Percentiles rank a stretch among this genome's conserved stretches.
These are phyloP conservation scores for Botryotinia convoluta DNA, from an alignment of 2,329 filamentous ascomycete species.

Conservation along the genomic window DNA sequence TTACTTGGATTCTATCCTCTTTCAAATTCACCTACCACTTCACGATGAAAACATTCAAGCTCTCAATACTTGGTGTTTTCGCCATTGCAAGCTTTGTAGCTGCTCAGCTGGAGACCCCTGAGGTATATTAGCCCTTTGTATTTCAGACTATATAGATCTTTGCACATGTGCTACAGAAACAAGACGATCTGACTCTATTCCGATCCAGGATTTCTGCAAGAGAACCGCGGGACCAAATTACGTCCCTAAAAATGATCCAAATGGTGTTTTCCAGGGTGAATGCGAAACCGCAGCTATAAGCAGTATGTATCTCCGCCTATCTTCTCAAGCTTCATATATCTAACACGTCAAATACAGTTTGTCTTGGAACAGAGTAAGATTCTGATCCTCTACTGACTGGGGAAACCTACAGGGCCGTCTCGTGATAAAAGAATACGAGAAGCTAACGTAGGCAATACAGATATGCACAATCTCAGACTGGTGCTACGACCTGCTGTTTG, in stretches of 20 bases:
- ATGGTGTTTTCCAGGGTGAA: not conserved
- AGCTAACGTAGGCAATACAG: not conserved
- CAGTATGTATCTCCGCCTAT: not conserved
- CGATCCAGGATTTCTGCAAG: constrained; percentile 11
- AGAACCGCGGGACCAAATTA: constrained; percentile 7
- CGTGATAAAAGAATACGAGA: not conserved
- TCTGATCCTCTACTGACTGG: not conserved
- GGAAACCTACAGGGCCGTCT: not conserved
- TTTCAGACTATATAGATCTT: not conserved
- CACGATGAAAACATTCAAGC: constrained; percentile 8
- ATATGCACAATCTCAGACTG: not conserved
- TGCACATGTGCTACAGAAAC: not conserved
- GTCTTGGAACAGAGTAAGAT: constrained; percentile 15
- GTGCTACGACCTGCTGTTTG: not conserved
- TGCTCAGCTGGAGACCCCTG: constrained; percentile 4
- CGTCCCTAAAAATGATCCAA: constrained; percentile 6
- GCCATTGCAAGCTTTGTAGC: constrained; percentile 10
- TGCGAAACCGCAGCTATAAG: not conserved
- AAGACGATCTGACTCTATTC: not conserved
- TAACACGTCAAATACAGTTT: not conserved
- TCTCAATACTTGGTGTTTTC: constrained; percentile 10
- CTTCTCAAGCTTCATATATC: not conserved
- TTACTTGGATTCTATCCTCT: not conserved
- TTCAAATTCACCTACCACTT: not conserved
- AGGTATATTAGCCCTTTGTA: not conserved